These are phyloP conservation scores for Monosporascus sp. DNA, from an alignment of 2,329 filamentous ascomycete genomes.

Conservation along the genomic window DNA sequence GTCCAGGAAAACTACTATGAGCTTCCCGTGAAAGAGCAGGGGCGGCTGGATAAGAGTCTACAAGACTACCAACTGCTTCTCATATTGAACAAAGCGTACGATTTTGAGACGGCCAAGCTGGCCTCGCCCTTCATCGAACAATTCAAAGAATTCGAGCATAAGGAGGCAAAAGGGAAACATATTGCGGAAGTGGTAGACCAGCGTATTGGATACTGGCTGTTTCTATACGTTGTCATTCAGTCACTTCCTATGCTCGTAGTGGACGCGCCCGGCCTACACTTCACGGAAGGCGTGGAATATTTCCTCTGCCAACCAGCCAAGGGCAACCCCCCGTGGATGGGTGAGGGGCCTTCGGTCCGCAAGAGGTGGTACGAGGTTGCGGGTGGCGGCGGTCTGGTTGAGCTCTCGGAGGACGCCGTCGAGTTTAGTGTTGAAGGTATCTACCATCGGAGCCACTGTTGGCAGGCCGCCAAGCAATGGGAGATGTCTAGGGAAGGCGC, in stretches of 20 bases:
- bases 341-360: constrained; percentile 56
- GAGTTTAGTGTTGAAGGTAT: constrained; percentile 35
- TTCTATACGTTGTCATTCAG: constrained; percentile 73
- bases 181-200: constrained; percentile 65
- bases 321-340: constrained; percentile 68
- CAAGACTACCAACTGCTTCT: constrained; percentile 73
- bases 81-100: constrained; percentile 76
- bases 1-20: constrained; percentile 60
- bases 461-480: constrained; percentile 29
- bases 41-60: constrained; percentile 65
- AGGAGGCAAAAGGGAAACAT: constrained; percentile 59
- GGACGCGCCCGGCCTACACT: constrained; percentile 65
- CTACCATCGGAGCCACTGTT: constrained; percentile 31
- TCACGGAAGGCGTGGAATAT: constrained; percentile 70
- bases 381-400: constrained; percentile 53
- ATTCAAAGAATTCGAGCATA: constrained; percentile 67
- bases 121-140: constrained; percentile 60
- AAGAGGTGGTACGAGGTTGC: constrained; percentile 73
- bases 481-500: constrained; percentile 20
- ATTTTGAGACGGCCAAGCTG: constrained; percentile 61
- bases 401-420: constrained; percentile 55
- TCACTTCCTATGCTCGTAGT: constrained; percentile 72
- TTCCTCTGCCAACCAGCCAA: constrained; percentile 74
- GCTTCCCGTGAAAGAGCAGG: constrained; percentile 67
- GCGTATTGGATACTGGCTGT: constrained; percentile 74